These are phyloP conservation scores for Coemansia sp. DNA, from an alignment of 192 early-diverging fungal genomes.

Conservation along the genomic window DNA sequence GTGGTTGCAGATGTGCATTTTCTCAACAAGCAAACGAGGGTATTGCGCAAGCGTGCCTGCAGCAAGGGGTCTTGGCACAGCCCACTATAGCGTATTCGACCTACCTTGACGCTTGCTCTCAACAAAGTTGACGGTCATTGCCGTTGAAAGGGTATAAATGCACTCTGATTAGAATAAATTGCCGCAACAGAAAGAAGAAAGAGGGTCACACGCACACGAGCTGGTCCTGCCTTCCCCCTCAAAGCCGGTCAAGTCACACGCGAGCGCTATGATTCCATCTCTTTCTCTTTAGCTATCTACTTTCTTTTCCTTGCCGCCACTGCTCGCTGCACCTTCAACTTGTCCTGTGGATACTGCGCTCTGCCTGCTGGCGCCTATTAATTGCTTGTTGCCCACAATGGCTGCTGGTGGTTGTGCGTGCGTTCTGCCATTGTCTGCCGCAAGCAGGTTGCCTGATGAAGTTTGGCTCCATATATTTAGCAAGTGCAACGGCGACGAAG, in stretches of 20 bases:
- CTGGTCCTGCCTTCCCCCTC: background rate
- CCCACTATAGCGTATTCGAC: background rate
- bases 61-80: slow-evolving; percentile 1
- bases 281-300: background rate
- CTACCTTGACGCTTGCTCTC: slow-evolving; percentile 50
- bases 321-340: background rate
- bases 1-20: background rate
- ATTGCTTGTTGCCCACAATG: background rate
- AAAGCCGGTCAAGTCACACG: slow-evolving; percentile 4
- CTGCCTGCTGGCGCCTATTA: background rate
- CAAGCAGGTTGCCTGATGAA: slow-evolving; percentile 23
- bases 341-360: background rate
- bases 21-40: background rate
- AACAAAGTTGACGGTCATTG: slow-evolving; percentile 36
- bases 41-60: background rate
- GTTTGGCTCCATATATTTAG: slow-evolving; percentile 28
- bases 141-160: slow-evolving; percentile 11
- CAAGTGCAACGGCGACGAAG: slow-evolving; percentile 42
- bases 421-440: background rate
- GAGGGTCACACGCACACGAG: background rate
- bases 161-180: slow-evolving; percentile 1
- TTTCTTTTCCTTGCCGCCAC: background rate
- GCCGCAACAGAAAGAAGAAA: background rate
- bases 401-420: background rate
- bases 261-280: background rate